These are phyloP conservation scores for Trichoderma citrinoviride DNA, from an alignment of 2,329 filamentous ascomycete species.

Conservation along the genomic window DNA sequence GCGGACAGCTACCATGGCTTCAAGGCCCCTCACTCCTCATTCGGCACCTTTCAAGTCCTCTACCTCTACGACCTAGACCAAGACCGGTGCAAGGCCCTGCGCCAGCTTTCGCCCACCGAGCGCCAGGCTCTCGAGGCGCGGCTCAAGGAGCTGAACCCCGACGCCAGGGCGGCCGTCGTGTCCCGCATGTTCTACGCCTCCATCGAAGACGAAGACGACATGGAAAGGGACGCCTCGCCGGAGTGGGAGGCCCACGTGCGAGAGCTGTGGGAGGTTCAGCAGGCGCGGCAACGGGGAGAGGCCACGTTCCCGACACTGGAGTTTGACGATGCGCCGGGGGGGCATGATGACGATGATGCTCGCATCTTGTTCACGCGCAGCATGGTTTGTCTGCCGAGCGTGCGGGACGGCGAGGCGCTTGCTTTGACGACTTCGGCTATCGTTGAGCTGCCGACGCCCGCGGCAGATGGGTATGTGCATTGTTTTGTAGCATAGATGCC, in stretches of 20 bases:
- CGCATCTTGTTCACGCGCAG: not conserved
- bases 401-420: not conserved
- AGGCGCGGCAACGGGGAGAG: conserved; percentile 2
- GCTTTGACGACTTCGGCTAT: conserved; percentile 13
- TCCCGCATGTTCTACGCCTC: conserved; percentile 3
- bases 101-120: not conserved
- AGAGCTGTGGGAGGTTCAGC: not conserved
- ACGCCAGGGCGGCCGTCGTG: not conserved
- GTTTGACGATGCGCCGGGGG: conserved; percentile 3
- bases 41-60: not conserved
- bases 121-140: not conserved
- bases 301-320: conserved; percentile 4
- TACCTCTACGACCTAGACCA: conserved; percentile 17
- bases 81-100: not conserved
- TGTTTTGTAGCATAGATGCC: not conserved
- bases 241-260: conserved; percentile 1
- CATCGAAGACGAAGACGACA: conserved; percentile 5
- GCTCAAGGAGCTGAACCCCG: conserved; percentile 1
- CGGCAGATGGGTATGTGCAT: conserved; percentile 2
- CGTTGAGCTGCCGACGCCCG: not conserved
- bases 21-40: not conserved
- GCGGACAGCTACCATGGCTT: not conserved
- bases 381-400: not conserved
- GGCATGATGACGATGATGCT: not conserved
- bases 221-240: not conserved